Conservation (phyloP, 176 grass and related monocot species). For the Thinopyrum elongatum region DNA sequence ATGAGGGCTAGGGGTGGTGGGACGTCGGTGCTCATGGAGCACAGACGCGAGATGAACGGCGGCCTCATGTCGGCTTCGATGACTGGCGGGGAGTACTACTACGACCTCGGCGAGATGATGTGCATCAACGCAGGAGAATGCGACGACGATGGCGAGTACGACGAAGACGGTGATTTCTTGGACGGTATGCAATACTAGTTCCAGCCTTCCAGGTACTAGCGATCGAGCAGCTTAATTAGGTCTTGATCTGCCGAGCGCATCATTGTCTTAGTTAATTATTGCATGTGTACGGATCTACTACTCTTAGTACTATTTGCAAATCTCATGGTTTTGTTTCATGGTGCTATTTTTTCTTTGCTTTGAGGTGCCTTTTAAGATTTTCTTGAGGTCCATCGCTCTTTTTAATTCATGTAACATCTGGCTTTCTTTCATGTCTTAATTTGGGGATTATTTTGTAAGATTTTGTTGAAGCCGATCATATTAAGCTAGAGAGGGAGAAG, state of each 20-base stretch:
- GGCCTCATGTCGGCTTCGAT: neutral
- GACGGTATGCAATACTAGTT: constrained; percentile 61
- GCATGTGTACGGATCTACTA: constrained; percentile 23
- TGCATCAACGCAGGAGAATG: constrained; percentile 40
- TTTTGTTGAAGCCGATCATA: neutral
- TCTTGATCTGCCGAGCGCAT: constrained; percentile 29
- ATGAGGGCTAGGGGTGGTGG: constrained; percentile 36
- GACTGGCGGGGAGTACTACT: constrained; percentile 46
- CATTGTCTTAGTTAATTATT: constrained; percentile 16
- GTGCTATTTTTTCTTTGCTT: neutral
- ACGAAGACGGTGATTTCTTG: constrained; percentile 52
- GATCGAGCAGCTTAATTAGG: constrained; percentile 4
- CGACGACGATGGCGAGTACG: constrained; percentile 56
- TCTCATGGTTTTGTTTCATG: neutral
- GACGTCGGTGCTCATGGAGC: constrained; percentile 31
- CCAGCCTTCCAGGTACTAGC: neutral
- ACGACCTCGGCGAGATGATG: constrained; percentile 50
- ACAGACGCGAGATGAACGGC: constrained; percentile 28
- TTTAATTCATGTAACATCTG: neutral
- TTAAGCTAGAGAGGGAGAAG: neutral
- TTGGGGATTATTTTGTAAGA: neutral
- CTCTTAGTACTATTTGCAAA: constrained; percentile 9
- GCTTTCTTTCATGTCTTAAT: neutral
- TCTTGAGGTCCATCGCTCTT: neutral
- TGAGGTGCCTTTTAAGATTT: neutral